Percentiles rank a stretch among this genome's conserved stretches.
phyloP scores from a whole-genome alignment of 2,329 filamentous ascomycete genomes.

The Hymenoscyphus albidus region DNA sequence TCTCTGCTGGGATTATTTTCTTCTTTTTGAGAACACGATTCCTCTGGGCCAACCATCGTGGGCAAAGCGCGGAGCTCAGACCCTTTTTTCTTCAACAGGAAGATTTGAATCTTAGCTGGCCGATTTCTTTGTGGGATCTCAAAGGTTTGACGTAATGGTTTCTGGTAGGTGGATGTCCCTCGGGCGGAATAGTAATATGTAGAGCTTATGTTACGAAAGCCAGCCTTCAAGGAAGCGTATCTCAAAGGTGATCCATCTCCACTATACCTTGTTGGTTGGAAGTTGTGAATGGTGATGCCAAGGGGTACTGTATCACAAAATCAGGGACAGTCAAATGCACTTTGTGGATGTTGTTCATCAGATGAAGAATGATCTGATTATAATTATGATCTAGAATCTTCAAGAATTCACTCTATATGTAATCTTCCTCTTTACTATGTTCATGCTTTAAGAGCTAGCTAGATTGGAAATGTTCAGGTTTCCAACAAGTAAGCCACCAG shows the following conservation, averaged over 20 bases:
- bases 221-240: not conserved
- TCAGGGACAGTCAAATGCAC: not conserved
- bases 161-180: not conserved
- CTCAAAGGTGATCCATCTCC: not conserved
- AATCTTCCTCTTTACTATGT: too few species aligned
- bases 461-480: too few species aligned
- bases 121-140: too few species aligned
- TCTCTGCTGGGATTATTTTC: not conserved
- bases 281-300: not conserved
- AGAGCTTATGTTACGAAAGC: not conserved
- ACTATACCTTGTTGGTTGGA: not conserved
- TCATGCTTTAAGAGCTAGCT: too few species aligned
- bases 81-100: not conserved
- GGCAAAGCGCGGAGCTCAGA: not conserved
- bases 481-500: too few species aligned
- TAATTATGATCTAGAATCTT: too few species aligned
- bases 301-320: not conserved
- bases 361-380: too few species aligned
- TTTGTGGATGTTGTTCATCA: too few species aligned
- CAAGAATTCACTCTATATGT: too few species aligned
- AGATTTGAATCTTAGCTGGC: not conserved
- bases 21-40: not conserved
- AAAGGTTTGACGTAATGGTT: not conserved
- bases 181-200: not conserved
- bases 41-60: not conserved